Percentiles rank a stretch among this genome's conserved stretches.
These are phyloP conservation scores for Coniochaeta sp. DNA, from an alignment of 2,329 filamentous ascomycete genomes.

Conservation along the genomic window DNA sequence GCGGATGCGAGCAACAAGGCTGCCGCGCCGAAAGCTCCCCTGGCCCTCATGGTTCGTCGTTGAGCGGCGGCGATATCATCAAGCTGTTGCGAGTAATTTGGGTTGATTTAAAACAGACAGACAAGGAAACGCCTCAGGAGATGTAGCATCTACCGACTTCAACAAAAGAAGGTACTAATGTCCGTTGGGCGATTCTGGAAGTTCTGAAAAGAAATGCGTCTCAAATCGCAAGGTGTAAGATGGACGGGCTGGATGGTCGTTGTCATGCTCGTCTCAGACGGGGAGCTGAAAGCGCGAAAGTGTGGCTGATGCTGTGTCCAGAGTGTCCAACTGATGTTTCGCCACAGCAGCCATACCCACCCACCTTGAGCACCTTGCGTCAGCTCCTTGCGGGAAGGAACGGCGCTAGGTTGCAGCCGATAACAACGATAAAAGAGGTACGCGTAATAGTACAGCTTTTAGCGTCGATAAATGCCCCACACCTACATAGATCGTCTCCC, in stretches of 20 bases:
- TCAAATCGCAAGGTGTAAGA: background rate
- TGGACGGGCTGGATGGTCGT: background rate
- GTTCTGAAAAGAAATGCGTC: background rate
- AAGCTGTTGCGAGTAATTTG: slow-evolving; percentile 19
- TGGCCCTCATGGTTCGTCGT: slow-evolving; percentile 46
- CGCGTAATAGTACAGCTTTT: too few species aligned
- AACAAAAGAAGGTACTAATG: background rate
- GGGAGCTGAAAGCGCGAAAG: background rate
- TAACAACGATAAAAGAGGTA: background rate
- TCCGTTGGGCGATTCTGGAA: background rate
- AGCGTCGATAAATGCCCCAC: background rate
- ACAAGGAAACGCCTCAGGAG: background rate
- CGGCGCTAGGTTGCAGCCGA: background rate
- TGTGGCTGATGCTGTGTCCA: background rate
- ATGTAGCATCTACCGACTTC: background rate
- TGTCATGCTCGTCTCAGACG: background rate
- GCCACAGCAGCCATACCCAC: too few species aligned
- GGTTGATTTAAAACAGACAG: background rate
- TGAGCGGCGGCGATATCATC: slow-evolving; percentile 29
- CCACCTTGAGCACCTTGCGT: too few species aligned
- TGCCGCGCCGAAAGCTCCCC: slow-evolving; percentile 35
- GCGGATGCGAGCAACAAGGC: slow-evolving; percentile 47
- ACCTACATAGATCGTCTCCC: background rate
- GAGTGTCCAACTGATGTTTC: background rate
- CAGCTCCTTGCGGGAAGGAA: background rate